phyloP scores from a whole-genome alignment of 225 moss, liverwort and hornwort species.

The Pseudisothecium myosuroides region DNA sequence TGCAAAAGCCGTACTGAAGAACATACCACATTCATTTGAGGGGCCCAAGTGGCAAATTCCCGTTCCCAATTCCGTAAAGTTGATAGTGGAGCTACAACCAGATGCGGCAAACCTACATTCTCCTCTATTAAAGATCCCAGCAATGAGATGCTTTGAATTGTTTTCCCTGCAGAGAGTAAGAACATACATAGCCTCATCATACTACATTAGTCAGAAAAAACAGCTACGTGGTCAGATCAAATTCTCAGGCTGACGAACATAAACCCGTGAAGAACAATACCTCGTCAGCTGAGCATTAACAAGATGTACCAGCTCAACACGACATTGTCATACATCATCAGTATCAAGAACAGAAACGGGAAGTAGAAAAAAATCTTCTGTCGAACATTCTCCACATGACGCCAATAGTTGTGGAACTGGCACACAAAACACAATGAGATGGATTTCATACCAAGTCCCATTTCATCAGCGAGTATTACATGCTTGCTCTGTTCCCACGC shows the following conservation, averaged over 20 bases:
- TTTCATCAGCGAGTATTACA: slow-evolving; percentile 96
- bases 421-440: neutral
- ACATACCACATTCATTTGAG: slow-evolving; percentile 92
- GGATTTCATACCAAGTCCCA: slow-evolving; percentile 63
- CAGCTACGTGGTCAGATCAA: neutral
- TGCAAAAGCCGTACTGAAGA: neutral
- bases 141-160: slow-evolving; percentile 75
- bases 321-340: neutral
- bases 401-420: neutral
- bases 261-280: neutral
- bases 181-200: neutral
- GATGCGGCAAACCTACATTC: slow-evolving; percentile 68
- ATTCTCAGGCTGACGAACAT: neutral
- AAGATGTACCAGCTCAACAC: neutral
- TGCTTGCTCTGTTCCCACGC: slow-evolving; percentile 95
- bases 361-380: neutral
- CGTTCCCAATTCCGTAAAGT: slow-evolving; percentile 94
- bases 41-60: slow-evolving; percentile 93
- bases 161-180: slow-evolving; percentile 57
- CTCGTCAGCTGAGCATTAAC: neutral
- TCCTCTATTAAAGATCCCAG: slow-evolving; percentile 81
- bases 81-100: slow-evolving; percentile 88
- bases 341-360: neutral
- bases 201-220: neutral
- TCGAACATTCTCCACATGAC: neutral